A percentile compares a stretch with the other conserved stretches of the same genome.
Evolutionary conservation across 164 flowering plant genomes (phyloP).

Genomic region (Stephania cephalantha): DNA sequence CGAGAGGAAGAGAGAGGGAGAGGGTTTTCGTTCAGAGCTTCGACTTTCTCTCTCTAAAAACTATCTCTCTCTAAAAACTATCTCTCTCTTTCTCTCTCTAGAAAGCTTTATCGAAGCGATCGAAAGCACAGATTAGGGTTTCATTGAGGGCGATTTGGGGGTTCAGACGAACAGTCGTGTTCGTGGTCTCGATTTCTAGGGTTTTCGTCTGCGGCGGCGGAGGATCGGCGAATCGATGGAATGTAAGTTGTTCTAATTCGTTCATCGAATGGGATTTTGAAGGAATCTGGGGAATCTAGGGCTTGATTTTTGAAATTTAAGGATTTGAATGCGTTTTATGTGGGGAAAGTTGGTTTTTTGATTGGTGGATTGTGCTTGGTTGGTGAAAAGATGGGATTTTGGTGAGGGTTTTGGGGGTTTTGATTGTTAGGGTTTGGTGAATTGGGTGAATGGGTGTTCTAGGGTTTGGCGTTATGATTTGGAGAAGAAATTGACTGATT

Average conservation of each 20-base stretch:
- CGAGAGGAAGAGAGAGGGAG: conserved; percentile 5
- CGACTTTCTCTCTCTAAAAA: not conserved
- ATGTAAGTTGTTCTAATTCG: conserved; percentile 8
- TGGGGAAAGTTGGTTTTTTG: not conserved
- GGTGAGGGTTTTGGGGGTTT: conserved; percentile 3
- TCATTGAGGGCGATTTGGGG: not conserved
- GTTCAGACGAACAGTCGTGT: not conserved
- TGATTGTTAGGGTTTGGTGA: conserved; percentile 1
- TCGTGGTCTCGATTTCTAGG: conserved; percentile 11
- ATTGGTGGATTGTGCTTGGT: conserved; percentile 4
- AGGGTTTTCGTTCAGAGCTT: not conserved
- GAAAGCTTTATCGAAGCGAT: not conserved
- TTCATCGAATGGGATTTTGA: not conserved
- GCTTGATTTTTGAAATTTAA: not conserved
- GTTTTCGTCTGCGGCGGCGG: conserved; percentile 3
- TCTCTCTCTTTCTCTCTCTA: conserved; percentile 12
- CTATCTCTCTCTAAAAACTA: conserved; percentile 7
- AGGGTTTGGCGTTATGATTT: not conserved
- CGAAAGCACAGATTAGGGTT: conserved; percentile 10
- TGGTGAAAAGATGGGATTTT: conserved; percentile 4
- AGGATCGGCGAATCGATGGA: conserved; percentile 7
- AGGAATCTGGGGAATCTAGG: not conserved
- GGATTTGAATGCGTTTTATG: conserved; percentile 6
- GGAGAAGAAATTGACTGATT: not conserved
- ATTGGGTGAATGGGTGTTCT: conserved; percentile 7